Base-by-base conservation (phyloP, 176 grass and related monocot species). In the Elaeis guineensis region DNA sequence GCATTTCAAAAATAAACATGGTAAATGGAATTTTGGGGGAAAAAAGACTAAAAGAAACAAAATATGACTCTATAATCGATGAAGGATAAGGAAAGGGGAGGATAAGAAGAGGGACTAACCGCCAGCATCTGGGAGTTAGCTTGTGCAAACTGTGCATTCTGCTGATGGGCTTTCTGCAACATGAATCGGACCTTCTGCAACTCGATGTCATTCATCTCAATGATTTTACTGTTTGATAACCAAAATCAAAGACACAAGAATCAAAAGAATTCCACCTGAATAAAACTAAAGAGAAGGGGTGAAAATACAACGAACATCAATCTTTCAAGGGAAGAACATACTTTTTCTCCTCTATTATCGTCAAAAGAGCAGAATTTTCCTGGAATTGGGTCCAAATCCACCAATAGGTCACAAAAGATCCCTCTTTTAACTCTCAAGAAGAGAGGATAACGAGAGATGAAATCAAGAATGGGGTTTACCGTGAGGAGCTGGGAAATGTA, bases 131-230 rank as follows among this genome's bases (percentile, higher is more conserved):
- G 71, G 0, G 90, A 84, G 58, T 95, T 84, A 9, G 57, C 6
- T 44, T 74, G 75, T 2, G 75, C 75, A 4, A 95, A 58, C 5
- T 72, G 71, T 65, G 57, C 25, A 20, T 95, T 95, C 66, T 90
- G 77, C 54, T 87, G 77, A 4, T 28, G 70, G 0, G 28, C 5
- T 5, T 61, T 50, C 0, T 84, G 80, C 55, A 95, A 57, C 1
- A 56, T 53, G 4, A 58, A 5, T 1, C 50, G 67, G 25, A 90
- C 69, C 44, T 87, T 95, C 8, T 82, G 69, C 11, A 84, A 28
- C 68, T 90, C 80, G 3, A 64, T 12, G 16, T 20, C 49, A 62
- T 61, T 80, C 17, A 67, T 5, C 25, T 86, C 73, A n/a, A 86
- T 71, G 6, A 69, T 51, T 54, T 81, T 86, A 2, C 90, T 95